Base-by-base conservation (phyloP, 2,329 filamentous ascomycete species). In the Nannizzia gypsea region DNA sequence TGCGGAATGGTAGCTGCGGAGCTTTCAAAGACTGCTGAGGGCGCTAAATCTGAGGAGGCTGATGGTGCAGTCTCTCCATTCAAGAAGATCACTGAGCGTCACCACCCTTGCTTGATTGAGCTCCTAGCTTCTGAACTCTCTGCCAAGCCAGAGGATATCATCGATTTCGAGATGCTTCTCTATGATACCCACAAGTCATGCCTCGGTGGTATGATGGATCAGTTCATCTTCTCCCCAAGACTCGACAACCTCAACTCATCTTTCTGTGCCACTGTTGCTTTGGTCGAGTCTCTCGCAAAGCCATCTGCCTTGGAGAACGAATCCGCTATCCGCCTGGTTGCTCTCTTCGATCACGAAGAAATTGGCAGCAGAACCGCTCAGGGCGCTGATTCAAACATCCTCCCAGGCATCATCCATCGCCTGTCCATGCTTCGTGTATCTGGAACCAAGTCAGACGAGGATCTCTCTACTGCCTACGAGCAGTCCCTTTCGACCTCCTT, bases 241-340 rank as follows among this genome's bases (percentile, higher is more conserved):
- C 82, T 99, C 59, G 93, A 99, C 77, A 99, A 99, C 74, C 80
- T 96, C 15, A 89, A 89, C 75, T 96, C 95, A 89, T 95, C 92
- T 8, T 97, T 90, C 78, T 97, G 93, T 77, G 87, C 88, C 64
- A 84, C 93, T 59, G 82, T 87, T 74, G 90, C 89, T 60, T 79
- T 99, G 60, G 90, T 97, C 67, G 81, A 86, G 64, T 96, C 92
- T 0, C 77, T 95, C 26, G 74, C 79, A 20, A 80, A 83, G 2
- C 72, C 82, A 11, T 76, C 79, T 3, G 81, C 86, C 4, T 81
- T 97, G 28, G 83, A 90, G 48, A 75, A 86, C 22, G 92, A 96
- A 69, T 78, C 83, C 2, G 86, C 83, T 17, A 96, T 97, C 69
- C 89, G 93, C 52, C 79, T 99, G n/a, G 87, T 95, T 66, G 87